A percentile compares a stretch with the other conserved stretches of the same genome.
These are phyloP conservation scores for Penicillium vulpinum DNA, from an alignment of 2,329 filamentous ascomycete species.

Conservation along the genomic window DNA sequence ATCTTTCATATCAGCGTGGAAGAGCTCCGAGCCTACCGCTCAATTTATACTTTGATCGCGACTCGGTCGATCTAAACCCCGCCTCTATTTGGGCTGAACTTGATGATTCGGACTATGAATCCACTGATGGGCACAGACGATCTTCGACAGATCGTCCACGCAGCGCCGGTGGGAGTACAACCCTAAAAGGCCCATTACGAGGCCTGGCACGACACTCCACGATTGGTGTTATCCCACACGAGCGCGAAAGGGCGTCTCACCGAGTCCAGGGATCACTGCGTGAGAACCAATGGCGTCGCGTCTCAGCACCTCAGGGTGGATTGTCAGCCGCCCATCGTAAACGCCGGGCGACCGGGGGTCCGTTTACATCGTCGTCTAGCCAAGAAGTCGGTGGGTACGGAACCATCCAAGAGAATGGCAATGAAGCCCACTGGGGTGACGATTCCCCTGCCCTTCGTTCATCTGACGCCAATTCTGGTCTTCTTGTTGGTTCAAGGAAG, in stretches of 20 bases:
- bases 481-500: slow-evolving; percentile 33
- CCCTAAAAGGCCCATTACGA: slow-evolving; percentile 18
- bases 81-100: slow-evolving; percentile 87
- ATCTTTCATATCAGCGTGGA: slow-evolving; percentile 33
- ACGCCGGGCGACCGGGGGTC: slow-evolving; percentile 11
- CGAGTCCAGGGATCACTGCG: slow-evolving; percentile 16
- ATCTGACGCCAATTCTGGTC: slow-evolving; percentile 2
- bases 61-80: slow-evolving; percentile 62
- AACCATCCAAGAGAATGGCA: slow-evolving; percentile 26
- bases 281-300: slow-evolving; percentile 22
- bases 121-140: slow-evolving; percentile 11
- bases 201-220: slow-evolving; percentile 25
- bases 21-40: slow-evolving; percentile 38
- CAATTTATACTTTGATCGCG: slow-evolving; percentile 38
- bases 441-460: not conserved
- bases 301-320: slow-evolving; percentile 29
- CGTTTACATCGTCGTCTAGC: slow-evolving; percentile 36
- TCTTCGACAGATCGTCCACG: slow-evolving; percentile 21
- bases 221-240: slow-evolving; percentile 19
- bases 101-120: slow-evolving; percentile 64
- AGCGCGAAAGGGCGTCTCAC: slow-evolving; percentile 25
- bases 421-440: not conserved
- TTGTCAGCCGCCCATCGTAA: slow-evolving; percentile 21
- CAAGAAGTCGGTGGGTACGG: slow-evolving; percentile 26
- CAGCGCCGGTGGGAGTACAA: slow-evolving; percentile 24